These are phyloP conservation scores for Boletellus ananiceps DNA, from an alignment of 768 basidiomycete species.

Conservation along the genomic window DNA sequence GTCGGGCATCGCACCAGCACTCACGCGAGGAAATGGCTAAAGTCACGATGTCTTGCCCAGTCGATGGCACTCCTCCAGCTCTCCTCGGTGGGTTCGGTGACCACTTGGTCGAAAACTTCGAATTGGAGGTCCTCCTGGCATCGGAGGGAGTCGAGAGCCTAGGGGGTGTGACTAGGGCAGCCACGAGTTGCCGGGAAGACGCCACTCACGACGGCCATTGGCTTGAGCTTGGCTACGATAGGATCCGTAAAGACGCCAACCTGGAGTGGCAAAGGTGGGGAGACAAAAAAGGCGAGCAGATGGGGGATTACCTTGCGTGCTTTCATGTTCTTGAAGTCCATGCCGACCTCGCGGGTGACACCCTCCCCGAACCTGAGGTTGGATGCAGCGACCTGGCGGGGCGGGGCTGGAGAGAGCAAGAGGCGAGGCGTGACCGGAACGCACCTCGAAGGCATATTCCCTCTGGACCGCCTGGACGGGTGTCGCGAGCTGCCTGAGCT, in stretches of 20 bases:
- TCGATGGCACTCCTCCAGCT: slow-evolving; percentile 86
- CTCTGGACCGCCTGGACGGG: slow-evolving; percentile 69
- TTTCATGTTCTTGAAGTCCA: slow-evolving; percentile 93
- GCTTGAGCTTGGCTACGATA: slow-evolving; percentile 72
- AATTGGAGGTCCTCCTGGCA: slow-evolving; percentile 71
- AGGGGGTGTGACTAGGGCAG: neutral
- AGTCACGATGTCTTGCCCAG: slow-evolving; percentile 82
- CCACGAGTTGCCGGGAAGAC: neutral
- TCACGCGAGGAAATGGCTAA: slow-evolving; percentile 90
- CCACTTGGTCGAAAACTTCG: slow-evolving; percentile 75
- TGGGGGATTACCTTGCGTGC: slow-evolving; percentile 61
- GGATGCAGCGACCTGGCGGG: slow-evolving; percentile 68
- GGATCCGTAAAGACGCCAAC: slow-evolving; percentile 94
- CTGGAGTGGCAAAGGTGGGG: slow-evolving; percentile 36
- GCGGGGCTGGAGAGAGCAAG: neutral
- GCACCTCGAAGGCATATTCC: slow-evolving; percentile 90
- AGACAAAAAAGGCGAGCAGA: slow-evolving; percentile 1
- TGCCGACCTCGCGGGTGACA: slow-evolving; percentile 85
- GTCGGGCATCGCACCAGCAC: slow-evolving; percentile 23
- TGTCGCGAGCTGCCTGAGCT: slow-evolving; percentile 70
- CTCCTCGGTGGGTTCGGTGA: slow-evolving; percentile 88
- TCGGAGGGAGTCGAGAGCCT: slow-evolving; percentile 81
- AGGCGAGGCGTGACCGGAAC: slow-evolving; percentile 1
- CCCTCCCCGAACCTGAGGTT: slow-evolving; percentile 89
- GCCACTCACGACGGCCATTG: slow-evolving; percentile 70